phyloP scores from a whole-genome alignment of 352 stramenopile genomes.

The Phytophthora pini region DNA sequence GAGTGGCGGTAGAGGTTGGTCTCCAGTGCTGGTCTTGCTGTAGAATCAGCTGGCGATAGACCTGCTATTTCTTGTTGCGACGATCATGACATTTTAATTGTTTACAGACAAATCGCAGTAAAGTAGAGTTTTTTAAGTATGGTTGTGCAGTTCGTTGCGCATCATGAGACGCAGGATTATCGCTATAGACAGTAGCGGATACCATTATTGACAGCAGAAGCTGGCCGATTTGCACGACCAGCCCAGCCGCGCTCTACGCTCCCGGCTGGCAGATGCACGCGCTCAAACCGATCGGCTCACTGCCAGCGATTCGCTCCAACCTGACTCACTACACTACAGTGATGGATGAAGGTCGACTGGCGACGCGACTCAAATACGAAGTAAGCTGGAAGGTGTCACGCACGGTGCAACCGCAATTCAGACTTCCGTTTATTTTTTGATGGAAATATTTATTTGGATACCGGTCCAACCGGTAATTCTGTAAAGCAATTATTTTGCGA shows the following conservation, averaged over 20 bases:
- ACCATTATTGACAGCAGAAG: background rate
- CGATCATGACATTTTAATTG: background rate
- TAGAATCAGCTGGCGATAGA: conserved; percentile 13
- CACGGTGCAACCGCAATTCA: too few relatives aligned
- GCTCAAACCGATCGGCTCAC: conserved; percentile 1
- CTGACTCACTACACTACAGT: background rate
- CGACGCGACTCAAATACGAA: too few relatives aligned
- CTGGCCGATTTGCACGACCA: conserved; percentile 18
- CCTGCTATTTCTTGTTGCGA: background rate
- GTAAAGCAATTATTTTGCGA: too few relatives aligned
- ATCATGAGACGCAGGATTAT: conserved; percentile 1
- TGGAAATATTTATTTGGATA: too few relatives aligned
- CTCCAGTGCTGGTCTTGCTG: conserved; percentile 17
- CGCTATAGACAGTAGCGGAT: background rate
- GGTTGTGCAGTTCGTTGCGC: too few relatives aligned
- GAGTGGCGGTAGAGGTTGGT: conserved; percentile 18
- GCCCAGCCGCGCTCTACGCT: conserved; percentile 11
- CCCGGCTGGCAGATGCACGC: conserved; percentile 19
- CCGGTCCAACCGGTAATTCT: too few relatives aligned
- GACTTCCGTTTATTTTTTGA: too few relatives aligned
- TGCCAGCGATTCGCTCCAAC: background rate
- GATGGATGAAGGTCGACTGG: conserved; percentile 8
- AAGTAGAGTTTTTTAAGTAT: too few relatives aligned
- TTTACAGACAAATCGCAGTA: background rate
- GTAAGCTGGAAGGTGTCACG: too few relatives aligned